A percentile compares a stretch with the other conserved stretches of the same genome.
Evolutionary conservation across 2,329 filamentous ascomycete genomes (phyloP).

Genomic region (Alternaria arbusti): DNA sequence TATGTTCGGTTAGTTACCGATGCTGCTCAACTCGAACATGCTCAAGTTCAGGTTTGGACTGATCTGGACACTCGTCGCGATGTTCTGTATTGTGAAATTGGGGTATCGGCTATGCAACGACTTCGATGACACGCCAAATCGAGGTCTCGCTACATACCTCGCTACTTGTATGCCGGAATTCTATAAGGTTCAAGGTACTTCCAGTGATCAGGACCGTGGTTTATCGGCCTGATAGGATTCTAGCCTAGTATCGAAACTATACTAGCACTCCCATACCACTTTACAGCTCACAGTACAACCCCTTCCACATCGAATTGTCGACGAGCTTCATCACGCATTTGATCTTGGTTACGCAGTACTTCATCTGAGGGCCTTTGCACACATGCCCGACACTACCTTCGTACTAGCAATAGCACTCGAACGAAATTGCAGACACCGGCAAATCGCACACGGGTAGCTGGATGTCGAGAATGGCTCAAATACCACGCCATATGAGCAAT

Average conservation of each 20-base stretch:
- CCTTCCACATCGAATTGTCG: background rate
- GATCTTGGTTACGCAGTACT: background rate
- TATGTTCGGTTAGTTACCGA: background rate
- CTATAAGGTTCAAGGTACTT: background rate
- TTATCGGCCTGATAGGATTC: too few relatives aligned
- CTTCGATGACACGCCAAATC: background rate
- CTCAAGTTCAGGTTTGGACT: background rate
- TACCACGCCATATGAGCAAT: background rate
- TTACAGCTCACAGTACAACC: background rate
- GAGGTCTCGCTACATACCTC: background rate
- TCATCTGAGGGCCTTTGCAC: background rate
- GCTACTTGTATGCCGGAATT: background rate
- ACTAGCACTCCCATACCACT: background rate
- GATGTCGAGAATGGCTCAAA: background rate
- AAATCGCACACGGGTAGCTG: background rate
- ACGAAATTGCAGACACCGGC: background rate
- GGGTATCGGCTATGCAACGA: background rate
- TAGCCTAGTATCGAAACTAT: background rate
- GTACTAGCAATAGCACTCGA: background rate
- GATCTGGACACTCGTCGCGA: background rate
- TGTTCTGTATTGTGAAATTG: background rate
- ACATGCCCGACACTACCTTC: background rate
- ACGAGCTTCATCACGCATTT: background rate
- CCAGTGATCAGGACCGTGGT: background rate
- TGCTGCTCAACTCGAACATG: background rate